phyloP scores from a whole-genome alignment of 176 grass and related monocot species.

The Miscanthus lutarioriparius region DNA sequence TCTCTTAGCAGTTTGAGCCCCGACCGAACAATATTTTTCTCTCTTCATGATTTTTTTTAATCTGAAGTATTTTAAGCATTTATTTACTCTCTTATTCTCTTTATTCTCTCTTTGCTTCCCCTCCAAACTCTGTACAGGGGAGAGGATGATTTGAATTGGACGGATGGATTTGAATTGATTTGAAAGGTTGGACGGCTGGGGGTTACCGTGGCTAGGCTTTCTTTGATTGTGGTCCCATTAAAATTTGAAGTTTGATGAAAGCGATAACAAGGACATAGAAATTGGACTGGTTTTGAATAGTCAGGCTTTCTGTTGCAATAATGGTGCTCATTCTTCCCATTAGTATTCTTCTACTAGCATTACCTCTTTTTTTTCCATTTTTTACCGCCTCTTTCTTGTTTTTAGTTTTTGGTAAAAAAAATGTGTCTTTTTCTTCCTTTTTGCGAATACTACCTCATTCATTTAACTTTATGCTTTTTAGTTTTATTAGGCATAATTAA shows the following conservation, averaged over 20 bases:
- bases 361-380: too few species aligned
- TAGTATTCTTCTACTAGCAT: too few species aligned
- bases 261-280: not conserved
- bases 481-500: too few species aligned
- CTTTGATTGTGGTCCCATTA: not conserved
- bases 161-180: conserved; percentile 1
- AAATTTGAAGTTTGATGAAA: not conserved
- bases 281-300: not conserved
- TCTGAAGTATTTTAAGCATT: conserved; percentile 41
- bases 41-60: conserved; percentile 45
- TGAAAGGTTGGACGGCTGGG: not conserved
- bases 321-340: not conserved
- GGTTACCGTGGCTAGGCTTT: not conserved
- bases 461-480: too few species aligned
- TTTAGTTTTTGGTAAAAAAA: too few species aligned
- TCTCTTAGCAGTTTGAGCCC: too few species aligned
- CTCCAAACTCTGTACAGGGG: not conserved
- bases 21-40: too few species aligned
- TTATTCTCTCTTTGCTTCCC: not conserved
- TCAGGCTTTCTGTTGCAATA: not conserved
- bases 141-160: conserved; percentile 6
- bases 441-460: too few species aligned
- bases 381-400: too few species aligned
- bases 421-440: too few species aligned
- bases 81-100: not conserved